Evolutionary conservation across 768 basidiomycete genomes (phyloP).

Genomic region (Suillus paluster): DNA sequence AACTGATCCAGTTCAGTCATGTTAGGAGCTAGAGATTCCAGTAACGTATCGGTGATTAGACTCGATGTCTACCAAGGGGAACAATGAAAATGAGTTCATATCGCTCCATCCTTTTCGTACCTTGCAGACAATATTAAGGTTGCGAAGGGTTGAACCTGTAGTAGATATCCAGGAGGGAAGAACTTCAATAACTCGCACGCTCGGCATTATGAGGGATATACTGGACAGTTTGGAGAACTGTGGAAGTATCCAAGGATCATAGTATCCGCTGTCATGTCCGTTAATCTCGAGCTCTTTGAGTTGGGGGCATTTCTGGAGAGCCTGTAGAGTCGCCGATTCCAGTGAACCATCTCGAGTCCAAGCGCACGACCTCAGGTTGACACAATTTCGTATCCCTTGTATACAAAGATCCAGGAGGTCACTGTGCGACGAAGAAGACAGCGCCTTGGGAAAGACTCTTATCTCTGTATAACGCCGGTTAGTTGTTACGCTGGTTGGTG

Average conservation of each 20-base stretch:
- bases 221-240: constrained; percentile 55
- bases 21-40: constrained; percentile 53
- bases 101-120: constrained; percentile 37
- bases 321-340: constrained; percentile 58
- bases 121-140: constrained; percentile 72
- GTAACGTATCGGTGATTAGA: constrained; percentile 58
- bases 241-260: constrained; percentile 54
- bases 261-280: constrained; percentile 58
- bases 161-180: constrained; percentile 55
- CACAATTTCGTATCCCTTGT: constrained; percentile 61
- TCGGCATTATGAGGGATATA: constrained; percentile 80
- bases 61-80: constrained; percentile 50
- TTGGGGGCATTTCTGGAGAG: constrained; percentile 45
- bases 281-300: constrained; percentile 73
- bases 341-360: constrained; percentile 86
- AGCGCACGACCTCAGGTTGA: constrained; percentile 62
- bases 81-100: constrained; percentile 1
- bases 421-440: constrained; percentile 35
- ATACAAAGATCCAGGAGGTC: constrained; percentile 46
- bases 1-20: constrained; percentile 59
- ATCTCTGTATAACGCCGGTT: constrained; percentile 51
- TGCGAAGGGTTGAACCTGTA: constrained; percentile 52
- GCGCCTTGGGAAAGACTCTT: constrained; percentile 70
- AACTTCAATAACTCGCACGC: constrained; percentile 50
- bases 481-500: constrained; percentile 5